phyloP scores from a whole-genome alignment of 2,329 filamentous ascomycete species.

The Pyrenophora tritici-repentis region DNA sequence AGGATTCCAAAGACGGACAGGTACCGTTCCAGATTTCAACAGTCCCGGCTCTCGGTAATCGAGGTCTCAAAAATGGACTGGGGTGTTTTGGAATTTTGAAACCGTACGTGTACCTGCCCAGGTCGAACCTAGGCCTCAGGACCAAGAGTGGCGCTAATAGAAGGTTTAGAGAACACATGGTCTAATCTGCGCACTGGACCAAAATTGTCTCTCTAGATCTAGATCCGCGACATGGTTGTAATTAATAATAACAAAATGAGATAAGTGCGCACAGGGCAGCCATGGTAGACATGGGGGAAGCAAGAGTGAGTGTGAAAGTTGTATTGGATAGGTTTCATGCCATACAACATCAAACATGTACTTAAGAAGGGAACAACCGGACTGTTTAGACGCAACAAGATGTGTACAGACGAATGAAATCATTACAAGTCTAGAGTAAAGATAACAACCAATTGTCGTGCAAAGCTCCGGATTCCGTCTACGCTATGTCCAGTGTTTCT shows the following conservation, averaged over 20 bases:
- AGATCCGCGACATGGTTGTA: too few relatives aligned
- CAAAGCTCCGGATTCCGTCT: background rate
- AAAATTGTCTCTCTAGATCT: too few relatives aligned
- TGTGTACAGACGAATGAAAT: background rate
- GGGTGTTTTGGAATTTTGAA: slow-evolving; percentile 19
- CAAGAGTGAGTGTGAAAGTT: too few relatives aligned
- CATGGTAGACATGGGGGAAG: too few relatives aligned
- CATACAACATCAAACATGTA: background rate
- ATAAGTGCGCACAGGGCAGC: background rate
- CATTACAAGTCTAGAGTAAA: background rate
- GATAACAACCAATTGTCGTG: background rate
- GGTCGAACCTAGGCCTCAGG: background rate
- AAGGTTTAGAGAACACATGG: background rate
- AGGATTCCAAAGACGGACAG: too few relatives aligned
- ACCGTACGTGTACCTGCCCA: slow-evolving; percentile 1
- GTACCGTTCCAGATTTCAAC: slow-evolving; percentile 4
- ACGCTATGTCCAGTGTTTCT: background rate
- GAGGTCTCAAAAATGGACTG: background rate
- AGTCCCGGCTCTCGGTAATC: slow-evolving; percentile 11
- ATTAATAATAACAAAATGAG: background rate
- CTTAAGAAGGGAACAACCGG: background rate
- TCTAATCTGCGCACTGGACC: background rate
- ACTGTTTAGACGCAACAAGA: background rate
- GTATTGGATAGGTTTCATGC: background rate
- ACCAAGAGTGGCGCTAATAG: background rate